Evolutionary conservation across 139 green algal genomes (phyloP), one percentile per base, ranked within the genome.

Genomic region (Tetraselmis striata): DNA sequence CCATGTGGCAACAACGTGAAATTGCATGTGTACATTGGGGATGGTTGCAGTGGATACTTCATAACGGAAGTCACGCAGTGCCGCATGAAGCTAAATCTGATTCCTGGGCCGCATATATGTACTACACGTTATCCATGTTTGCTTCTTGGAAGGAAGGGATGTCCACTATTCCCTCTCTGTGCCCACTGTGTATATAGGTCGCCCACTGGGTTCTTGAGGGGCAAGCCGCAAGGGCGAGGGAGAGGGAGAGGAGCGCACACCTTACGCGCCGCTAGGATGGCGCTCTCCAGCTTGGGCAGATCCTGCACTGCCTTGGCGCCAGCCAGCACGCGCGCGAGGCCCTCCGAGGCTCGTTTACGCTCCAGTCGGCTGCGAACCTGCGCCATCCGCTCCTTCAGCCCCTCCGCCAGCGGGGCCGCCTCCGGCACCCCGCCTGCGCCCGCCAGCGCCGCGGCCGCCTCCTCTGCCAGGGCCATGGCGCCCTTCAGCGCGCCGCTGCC

Each of bases 221-320:
- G 29, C 23, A 23, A 79, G 76, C 18, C 76, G 29, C 18, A 23
- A 23, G 29, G 29, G 76, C 18, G 29, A 23, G 76, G 29, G 18
- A 79, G 29, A 23, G 22, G 18, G 76, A 18, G 76, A 18, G 18
- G 76, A 79, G 59, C 59, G 29, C 78, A 2, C 83, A 93, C 84
- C 89, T 94, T 94, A 29, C 87, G 86, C 0, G 90, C 91, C 30
- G 90, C 91, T 5, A 93, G 82, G 1, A 95, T 93, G 1, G 91
- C 90, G 5, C 86, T 88, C 76, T 96, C 93, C 32, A 96, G 86
- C 28, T 86, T 86, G 0, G 90, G 88, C 74, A 96, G 85, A 76
- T 96, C 91, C 0, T 81, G 28, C 23, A 95, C 86, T 0, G 77
- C 84, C 11, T 83, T 86, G 79, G 86, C 89, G 27, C 45, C 78